Evolutionary conservation across 257 asterid species (phyloP).

Genomic region (Gentiana dahurica): DNA sequence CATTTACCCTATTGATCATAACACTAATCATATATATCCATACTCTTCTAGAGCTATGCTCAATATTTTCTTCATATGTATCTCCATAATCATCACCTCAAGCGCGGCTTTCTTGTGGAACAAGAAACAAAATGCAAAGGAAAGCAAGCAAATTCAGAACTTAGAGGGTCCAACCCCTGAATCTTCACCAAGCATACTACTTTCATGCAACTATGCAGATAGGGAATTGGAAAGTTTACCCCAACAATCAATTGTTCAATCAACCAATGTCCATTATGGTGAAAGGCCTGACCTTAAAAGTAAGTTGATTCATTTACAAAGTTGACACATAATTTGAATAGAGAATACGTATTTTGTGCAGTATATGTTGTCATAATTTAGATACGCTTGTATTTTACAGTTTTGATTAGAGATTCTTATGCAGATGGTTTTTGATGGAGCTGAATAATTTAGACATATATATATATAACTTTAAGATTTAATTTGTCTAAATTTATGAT

Average conservation of each 20-base stretch:
- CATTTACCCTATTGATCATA: slow-evolving; percentile 54
- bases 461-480: no score
- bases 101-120: slow-evolving; percentile 42
- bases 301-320: slow-evolving; percentile 16
- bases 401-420: background rate
- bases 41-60: slow-evolving; percentile 22
- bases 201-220: slow-evolving; percentile 32
- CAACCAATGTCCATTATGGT: slow-evolving; percentile 57
- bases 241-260: slow-evolving; percentile 29
- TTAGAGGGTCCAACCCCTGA: slow-evolving; percentile 48
- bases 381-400: background rate
- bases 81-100: slow-evolving; percentile 24
- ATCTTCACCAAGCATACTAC: slow-evolving; percentile 45
- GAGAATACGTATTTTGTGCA: no score
- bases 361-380: background rate
- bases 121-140: slow-evolving; percentile 29
- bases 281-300: slow-evolving; percentile 73
- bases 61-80: slow-evolving; percentile 38
- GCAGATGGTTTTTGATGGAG: no score
- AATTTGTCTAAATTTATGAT: no score
- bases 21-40: slow-evolving; percentile 32
- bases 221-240: slow-evolving; percentile 72
- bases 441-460: no score
- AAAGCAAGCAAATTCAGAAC: slow-evolving; percentile 39
- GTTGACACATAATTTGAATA: no score